phyloP scores from a whole-genome alignment of 1,284 basidiomycete species.

The Irpex sp. region DNA sequence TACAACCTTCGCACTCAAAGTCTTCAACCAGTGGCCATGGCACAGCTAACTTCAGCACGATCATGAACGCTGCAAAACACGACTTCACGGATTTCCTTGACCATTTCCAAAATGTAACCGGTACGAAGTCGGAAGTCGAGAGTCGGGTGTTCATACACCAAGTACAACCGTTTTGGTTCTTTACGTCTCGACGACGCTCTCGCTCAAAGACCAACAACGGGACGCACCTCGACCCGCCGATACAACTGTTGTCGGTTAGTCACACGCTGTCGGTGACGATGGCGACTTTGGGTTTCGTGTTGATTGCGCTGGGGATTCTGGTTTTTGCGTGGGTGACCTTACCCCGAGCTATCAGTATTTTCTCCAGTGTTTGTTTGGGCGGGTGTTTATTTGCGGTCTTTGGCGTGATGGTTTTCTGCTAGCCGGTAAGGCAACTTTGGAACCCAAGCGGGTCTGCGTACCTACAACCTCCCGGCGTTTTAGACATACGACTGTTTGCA shows the following conservation, averaged over 20 bases:
- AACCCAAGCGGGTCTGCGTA: no score
- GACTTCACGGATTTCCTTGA: not conserved
- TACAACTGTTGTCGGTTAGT: conserved; percentile 43
- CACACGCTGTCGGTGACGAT: conserved; percentile 47
- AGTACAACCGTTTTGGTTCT: conserved; percentile 17
- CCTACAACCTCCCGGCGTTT: no score
- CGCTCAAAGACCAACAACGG: not conserved
- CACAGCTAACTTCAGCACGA: not conserved
- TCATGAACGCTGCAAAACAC: not conserved
- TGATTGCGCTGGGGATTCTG: conserved; percentile 47
- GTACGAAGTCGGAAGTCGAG: conserved; percentile 1
- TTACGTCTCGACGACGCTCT: conserved; percentile 22
- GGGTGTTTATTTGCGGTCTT: conserved; percentile 29
- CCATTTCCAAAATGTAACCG: conserved; percentile 2
- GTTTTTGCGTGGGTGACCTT: conserved; percentile 49
- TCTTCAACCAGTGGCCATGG: not conserved
- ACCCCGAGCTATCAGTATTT: conserved; percentile 38
- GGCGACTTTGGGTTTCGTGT: conserved; percentile 46
- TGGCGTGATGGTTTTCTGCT: not conserved
- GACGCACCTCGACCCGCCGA: conserved; percentile 26
- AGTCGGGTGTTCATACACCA: conserved; percentile 29
- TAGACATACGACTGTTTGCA: no score
- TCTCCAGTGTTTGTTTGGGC: conserved; percentile 37
- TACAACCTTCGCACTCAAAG: conserved; percentile 1
- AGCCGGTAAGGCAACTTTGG: not conserved